Conservation (phyloP, 352 stramenopile genomes). For the Blastocystis sp. region DNA sequence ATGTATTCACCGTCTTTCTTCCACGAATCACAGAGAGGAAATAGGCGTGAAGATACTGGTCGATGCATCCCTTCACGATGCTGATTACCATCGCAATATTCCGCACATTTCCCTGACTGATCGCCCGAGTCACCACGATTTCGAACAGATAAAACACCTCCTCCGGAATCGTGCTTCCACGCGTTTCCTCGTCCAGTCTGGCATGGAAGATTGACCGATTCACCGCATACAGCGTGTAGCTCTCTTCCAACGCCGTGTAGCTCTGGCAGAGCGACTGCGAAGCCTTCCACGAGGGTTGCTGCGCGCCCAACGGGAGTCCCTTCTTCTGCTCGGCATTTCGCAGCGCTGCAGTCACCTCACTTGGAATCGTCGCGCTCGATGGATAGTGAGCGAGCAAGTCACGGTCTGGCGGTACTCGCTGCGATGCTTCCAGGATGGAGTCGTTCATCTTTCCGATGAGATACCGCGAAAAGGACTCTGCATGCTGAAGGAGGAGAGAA, state of each 20-base stretch:
- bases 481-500: conserved; percentile 10
- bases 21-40: not conserved
- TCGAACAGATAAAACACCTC: conserved; percentile 48
- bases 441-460: conserved; percentile 12
- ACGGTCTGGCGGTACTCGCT: not conserved
- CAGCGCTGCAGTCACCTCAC: not conserved
- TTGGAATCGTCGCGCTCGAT: not conserved
- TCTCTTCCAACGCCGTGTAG: conserved; percentile 21
- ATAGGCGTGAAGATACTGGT: conserved; percentile 27
- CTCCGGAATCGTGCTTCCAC: not conserved
- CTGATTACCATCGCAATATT: conserved; percentile 31
- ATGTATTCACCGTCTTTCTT: not conserved
- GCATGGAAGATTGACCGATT: conserved; percentile 40
- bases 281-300: not conserved
- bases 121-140: not conserved
- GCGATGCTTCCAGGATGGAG: not conserved
- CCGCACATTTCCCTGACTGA: conserved; percentile 10
- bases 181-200: not conserved
- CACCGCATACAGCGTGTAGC: conserved; percentile 10
- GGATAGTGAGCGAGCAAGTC: not conserved
- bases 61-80: conserved; percentile 34
- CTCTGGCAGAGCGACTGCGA: not conserved
- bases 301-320: not conserved
- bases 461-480: conserved; percentile 30
- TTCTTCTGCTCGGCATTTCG: not conserved